phyloP scores from a whole-genome alignment of 2,329 filamentous ascomycete genomes.

The Penicillium frequentans region DNA sequence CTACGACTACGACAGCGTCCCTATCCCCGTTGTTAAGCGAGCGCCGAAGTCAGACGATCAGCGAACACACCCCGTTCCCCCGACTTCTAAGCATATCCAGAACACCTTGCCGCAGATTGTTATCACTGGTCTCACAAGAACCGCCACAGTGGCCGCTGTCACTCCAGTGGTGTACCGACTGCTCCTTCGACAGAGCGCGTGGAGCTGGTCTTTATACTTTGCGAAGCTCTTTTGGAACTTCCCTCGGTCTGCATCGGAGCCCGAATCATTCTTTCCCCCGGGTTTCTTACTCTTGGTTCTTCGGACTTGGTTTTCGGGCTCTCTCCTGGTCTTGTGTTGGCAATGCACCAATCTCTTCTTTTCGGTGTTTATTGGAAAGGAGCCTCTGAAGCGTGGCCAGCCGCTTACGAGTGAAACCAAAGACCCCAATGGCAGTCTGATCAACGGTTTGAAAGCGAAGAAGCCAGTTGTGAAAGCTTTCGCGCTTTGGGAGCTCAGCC shows the following conservation, averaged over 20 bases:
- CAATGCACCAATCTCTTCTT: constrained; percentile 75
- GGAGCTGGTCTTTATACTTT: constrained; percentile 69
- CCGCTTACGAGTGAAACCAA: constrained; percentile 83
- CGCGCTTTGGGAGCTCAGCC: constrained; percentile 85
- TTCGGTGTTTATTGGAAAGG: constrained; percentile 73
- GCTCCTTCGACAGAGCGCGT: constrained; percentile 63
- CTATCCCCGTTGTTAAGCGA: constrained; percentile 48
- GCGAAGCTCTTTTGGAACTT: constrained; percentile 74
- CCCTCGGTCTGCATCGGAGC: constrained; percentile 65
- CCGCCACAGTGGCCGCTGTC: constrained; percentile 44
- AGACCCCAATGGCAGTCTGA: constrained; percentile 85
- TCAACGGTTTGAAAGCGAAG: constrained; percentile 81
- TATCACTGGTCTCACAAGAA: constrained; percentile 31
- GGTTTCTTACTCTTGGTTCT: constrained; percentile 56
- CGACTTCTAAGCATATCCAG: constrained; percentile 42
- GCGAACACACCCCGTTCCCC: constrained; percentile 36
- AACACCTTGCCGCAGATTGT: constrained; percentile 31
- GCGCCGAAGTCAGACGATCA: constrained; percentile 33
- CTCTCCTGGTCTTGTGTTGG: constrained; percentile 72
- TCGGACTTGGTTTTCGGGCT: constrained; percentile 62
- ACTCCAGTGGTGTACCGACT: constrained; percentile 62
- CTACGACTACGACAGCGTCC: constrained; percentile 70
- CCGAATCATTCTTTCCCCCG: constrained; percentile 56
- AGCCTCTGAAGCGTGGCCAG: constrained; percentile 79
- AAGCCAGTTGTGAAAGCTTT: constrained; percentile 77